These are phyloP conservation scores for Artemisia tridentata DNA, from an alignment of 129 eudicot genomes.

Conservation along the genomic window DNA sequence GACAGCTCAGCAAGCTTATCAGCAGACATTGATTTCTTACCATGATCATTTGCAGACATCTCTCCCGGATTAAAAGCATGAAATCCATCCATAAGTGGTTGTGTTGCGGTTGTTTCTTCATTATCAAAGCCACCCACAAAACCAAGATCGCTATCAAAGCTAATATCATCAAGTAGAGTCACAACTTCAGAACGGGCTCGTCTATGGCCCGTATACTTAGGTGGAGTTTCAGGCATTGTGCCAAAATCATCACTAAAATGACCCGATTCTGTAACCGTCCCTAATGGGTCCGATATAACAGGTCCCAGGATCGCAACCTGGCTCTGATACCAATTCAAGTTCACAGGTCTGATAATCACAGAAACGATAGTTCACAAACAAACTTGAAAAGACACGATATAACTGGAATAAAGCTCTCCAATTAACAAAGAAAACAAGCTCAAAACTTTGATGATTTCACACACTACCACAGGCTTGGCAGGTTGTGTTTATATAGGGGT, in stretches of 20 bases:
- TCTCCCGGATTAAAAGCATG: slow-evolving; percentile 33
- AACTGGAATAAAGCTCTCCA: too few species aligned
- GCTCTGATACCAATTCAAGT: too few species aligned
- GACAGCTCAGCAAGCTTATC: slow-evolving; percentile 87
- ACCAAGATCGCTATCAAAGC: slow-evolving; percentile 81
- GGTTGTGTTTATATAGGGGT: too few species aligned
- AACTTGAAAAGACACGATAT: too few species aligned
- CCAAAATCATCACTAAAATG: slow-evolving; percentile 60
- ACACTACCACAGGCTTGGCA: too few species aligned
- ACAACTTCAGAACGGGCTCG: slow-evolving; percentile 80
- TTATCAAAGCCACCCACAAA: slow-evolving; percentile 61
- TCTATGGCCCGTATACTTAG: slow-evolving; percentile 63
- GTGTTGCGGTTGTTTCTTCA: neutral
- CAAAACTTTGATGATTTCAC: too few species aligned
- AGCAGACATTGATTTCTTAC: slow-evolving; percentile 66
- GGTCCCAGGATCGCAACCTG: too few species aligned
- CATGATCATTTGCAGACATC: slow-evolving; percentile 28
- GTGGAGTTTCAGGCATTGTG: slow-evolving; percentile 79
- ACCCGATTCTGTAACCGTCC: slow-evolving; percentile 30
- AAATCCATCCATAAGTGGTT: slow-evolving; percentile 49
- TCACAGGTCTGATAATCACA: too few species aligned
- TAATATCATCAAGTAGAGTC: slow-evolving; percentile 80
- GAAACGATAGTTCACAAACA: too few species aligned
- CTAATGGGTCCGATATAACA: slow-evolving; percentile 41
- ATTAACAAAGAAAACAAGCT: too few species aligned